phyloP scores from a whole-genome alignment of 139 green algal species.

The Chlamydomonas sp. region DNA sequence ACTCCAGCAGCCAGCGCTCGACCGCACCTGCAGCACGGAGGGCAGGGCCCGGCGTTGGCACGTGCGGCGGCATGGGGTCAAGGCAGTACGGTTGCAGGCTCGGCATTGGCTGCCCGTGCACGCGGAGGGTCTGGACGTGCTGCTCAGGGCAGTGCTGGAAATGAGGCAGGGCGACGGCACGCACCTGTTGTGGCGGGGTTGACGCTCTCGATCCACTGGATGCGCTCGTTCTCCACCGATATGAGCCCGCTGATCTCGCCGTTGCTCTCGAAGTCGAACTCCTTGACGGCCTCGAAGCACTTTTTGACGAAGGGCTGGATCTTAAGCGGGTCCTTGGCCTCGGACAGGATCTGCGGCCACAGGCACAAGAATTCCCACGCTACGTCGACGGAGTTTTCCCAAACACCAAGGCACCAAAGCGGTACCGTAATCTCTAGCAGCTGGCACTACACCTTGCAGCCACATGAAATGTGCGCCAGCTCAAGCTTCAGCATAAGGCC shows the following conservation, averaged over 20 bases:
- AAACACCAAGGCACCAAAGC: no score
- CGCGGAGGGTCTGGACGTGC: background rate
- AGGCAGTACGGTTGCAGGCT: background rate
- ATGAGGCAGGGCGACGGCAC: background rate
- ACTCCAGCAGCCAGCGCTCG: constrained; percentile 72
- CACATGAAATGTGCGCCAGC: no score
- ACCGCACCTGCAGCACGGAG: constrained; percentile 45
- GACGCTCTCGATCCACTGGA: constrained; percentile 71
- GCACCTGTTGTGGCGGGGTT: constrained; percentile 65
- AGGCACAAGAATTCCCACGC: no score
- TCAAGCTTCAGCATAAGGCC: background rate
- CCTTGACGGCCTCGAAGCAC: constrained; percentile 70
- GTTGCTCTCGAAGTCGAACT: constrained; percentile 65
- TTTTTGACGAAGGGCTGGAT: constrained; percentile 79
- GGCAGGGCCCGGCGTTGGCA: background rate
- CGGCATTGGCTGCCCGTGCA: background rate
- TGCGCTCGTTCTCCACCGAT: constrained; percentile 74
- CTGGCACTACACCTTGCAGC: no score
- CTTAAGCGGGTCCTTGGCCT: constrained; percentile 68
- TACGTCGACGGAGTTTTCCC: background rate
- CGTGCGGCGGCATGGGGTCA: background rate
- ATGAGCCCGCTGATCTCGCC: constrained; percentile 58
- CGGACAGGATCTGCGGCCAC: constrained; percentile 50
- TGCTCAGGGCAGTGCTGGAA: background rate
- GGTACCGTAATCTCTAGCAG: no score